Base-by-base conservation (phyloP, 164 flowering plant genomes). In the Euptelea pleiosperma region DNA sequence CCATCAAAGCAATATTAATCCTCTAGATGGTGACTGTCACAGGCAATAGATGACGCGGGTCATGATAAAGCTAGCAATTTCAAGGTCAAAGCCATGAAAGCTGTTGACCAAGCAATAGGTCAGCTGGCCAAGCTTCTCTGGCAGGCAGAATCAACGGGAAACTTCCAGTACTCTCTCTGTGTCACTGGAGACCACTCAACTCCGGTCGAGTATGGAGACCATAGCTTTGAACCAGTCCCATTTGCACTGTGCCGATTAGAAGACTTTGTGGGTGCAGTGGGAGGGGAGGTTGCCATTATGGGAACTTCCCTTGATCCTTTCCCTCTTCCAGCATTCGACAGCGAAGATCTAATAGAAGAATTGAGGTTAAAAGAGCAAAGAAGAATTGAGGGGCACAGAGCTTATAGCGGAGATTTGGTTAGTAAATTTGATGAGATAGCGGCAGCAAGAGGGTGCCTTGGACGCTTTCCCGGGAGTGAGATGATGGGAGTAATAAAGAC, bases 31-130 rank as follows among this genome's bases (percentile, higher is more conserved):
- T 55, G 47, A 42, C 16, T 57, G 26, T 43, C 64, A 57, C 82
- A 86, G 98, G 96, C 98, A 58, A 80, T 93, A 70, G 98, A 93
- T 71, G 98, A 90, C 66, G 98, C 96, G 2, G 98, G 98, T 44
- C 98, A 93, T 66, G 97, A 93, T 55, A 93, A 90, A 74, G 98
- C 96, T 25, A 86, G 76, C 52, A 18, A 79, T 39, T 82, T 89
- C 60, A 92, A 89, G 77, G 89, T 82, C 25, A 89, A 74, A 78
- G 97, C 62, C 16, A 62, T 93, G 67, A 97, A 93, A 75, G 90
- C 91, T 46, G 96, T 87, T 35, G 98, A 86, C 64, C 61, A 42
- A 61, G 90, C 90, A 31, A 85, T 92, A 50, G 79, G 86, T 45
- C 98, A 93, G 79, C 78, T 93, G 29, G 86, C 89, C 29, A 79